These are phyloP conservation scores for Solanum hybrid DNA, from an alignment of 305 asterid genomes.

Conservation along the genomic window DNA sequence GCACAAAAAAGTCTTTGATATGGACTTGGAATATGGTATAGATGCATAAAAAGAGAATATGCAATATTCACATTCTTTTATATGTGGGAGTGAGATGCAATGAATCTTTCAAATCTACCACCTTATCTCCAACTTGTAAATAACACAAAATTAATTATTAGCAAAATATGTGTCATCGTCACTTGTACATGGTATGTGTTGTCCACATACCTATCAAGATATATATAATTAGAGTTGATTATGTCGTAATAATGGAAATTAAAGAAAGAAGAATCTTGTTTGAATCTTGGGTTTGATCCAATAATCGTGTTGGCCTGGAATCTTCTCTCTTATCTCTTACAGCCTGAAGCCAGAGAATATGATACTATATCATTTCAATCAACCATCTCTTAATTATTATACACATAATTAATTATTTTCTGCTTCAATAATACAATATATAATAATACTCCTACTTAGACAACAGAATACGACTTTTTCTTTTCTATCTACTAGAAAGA, in stretches of 20 bases:
- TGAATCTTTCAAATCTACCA: not conserved
- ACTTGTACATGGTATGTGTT: not conserved
- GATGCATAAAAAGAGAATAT: not conserved
- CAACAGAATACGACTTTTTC: not conserved
- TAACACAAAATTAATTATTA: not conserved
- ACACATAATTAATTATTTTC: not conserved
- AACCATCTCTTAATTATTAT: no score
- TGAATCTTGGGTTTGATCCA: not conserved
- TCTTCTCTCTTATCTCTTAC: conserved; percentile 1
- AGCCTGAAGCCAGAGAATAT: not conserved
- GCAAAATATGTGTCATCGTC: not conserved
- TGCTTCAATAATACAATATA: not conserved
- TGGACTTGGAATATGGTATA: not conserved
- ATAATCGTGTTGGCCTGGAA: not conserved
- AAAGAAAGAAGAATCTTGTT: not conserved
- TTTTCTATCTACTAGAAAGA: not conserved
- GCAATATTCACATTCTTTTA: not conserved
- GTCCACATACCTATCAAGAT: not conserved
- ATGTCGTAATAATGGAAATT: not conserved
- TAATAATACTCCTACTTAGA: not conserved
- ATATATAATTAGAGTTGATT: not conserved
- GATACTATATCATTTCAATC: not conserved
- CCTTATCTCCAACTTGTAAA: not conserved
- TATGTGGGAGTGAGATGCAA: not conserved
- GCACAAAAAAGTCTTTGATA: not conserved